Conservation (phyloP, 768 basidiomycete genomes). For the Lentinula sp. region DNA sequence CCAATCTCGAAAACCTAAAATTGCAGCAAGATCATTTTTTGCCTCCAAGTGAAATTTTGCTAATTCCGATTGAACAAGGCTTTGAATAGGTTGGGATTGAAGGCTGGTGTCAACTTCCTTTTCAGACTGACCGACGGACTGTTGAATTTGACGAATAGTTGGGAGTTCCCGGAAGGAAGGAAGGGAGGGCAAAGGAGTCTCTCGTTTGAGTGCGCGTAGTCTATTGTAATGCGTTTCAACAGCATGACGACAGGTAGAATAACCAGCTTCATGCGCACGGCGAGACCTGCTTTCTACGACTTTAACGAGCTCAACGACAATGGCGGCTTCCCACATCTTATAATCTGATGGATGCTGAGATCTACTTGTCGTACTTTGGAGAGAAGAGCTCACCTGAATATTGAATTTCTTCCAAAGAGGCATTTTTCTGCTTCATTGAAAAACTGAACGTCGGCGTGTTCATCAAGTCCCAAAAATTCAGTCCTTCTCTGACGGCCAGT, state of each 20-base stretch:
- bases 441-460: conserved; percentile 31
- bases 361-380: not conserved
- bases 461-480: conserved; percentile 35
- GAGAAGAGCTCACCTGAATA: conserved; percentile 25
- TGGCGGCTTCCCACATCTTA: conserved; percentile 6
- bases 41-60: conserved; percentile 37
- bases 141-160: conserved; percentile 31
- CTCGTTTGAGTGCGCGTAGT: conserved; percentile 28
- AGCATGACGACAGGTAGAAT: conserved; percentile 22
- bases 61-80: conserved; percentile 23
- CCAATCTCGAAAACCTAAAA: conserved; percentile 50
- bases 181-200: conserved; percentile 36
- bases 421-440: conserved; percentile 30
- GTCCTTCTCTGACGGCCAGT: conserved; percentile 29
- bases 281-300: conserved; percentile 18
- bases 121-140: conserved; percentile 11
- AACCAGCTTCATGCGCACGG: conserved; percentile 19
- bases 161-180: conserved; percentile 44
- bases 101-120: conserved; percentile 6
- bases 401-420: conserved; percentile 30
- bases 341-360: conserved; percentile 22
- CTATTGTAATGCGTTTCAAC: conserved; percentile 39
- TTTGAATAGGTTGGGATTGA: conserved; percentile 22
- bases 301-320: conserved; percentile 20
- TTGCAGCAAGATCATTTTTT: conserved; percentile 32